Evolutionary conservation across 345 rosid genomes (phyloP).

Genomic region (Nasturtium officinale): DNA sequence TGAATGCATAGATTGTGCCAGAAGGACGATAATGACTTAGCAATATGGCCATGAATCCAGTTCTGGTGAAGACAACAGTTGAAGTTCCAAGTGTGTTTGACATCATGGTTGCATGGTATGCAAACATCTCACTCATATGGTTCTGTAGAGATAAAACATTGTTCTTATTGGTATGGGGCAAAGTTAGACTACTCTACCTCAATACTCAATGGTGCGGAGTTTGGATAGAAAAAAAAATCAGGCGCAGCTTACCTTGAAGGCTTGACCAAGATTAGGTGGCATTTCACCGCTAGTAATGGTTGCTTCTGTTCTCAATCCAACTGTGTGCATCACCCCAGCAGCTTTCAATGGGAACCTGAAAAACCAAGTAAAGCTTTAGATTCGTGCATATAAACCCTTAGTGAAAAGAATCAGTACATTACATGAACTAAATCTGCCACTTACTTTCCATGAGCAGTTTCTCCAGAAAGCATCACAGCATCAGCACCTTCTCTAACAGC

Average conservation of each 20-base stretch:
- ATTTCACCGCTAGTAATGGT: constrained; percentile 72
- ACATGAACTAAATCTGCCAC: constrained; percentile 33
- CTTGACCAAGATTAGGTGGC: constrained; percentile 94
- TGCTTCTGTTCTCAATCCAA: constrained; percentile 90
- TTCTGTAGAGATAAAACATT: constrained; percentile 55
- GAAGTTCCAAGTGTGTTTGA: constrained; percentile 97
- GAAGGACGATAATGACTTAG: constrained; percentile 96
- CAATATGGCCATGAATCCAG: constrained; percentile 93
- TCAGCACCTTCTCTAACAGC: constrained; percentile 99
- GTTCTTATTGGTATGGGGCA: constrained; percentile 22
- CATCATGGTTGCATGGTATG: constrained; percentile 99
- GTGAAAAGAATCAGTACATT: background rate
- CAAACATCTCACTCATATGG: constrained; percentile 99
- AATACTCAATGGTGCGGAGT: constrained; percentile 1
- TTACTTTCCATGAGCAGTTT: constrained; percentile 99
- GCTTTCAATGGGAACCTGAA: constrained; percentile 90
- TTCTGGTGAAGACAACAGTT: constrained; percentile 93
- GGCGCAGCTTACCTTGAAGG: constrained; percentile 42
- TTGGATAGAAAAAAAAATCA: background rate
- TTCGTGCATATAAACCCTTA: background rate
- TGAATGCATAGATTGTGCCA: constrained; percentile 71
- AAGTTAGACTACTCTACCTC: background rate
- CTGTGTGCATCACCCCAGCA: constrained; percentile 98
- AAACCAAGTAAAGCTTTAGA: constrained; percentile 30
- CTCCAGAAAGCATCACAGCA: constrained; percentile 99